These are phyloP conservation scores for Pholiota microspora DNA, from an alignment of 768 basidiomycete genomes.

Conservation along the genomic window DNA sequence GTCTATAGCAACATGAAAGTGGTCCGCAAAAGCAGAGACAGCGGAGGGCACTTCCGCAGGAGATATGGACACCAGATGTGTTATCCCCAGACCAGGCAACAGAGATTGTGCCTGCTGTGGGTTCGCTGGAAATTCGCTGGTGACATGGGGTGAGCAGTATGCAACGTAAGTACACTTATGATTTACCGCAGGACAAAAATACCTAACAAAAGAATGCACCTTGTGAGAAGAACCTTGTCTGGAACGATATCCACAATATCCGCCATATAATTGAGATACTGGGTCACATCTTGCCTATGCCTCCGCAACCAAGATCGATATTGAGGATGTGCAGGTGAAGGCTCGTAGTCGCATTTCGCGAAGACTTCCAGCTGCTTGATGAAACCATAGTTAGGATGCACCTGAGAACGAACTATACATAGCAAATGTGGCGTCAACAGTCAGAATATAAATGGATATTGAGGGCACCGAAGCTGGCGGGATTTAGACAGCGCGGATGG, in stretches of 20 bases:
- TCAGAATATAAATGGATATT: constrained; percentile 1
- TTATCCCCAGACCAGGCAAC: constrained; percentile 48
- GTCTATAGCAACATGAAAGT: constrained; percentile 42
- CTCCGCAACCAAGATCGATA: constrained; percentile 62
- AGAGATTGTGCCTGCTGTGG: constrained; percentile 46
- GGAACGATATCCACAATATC: constrained; percentile 54
- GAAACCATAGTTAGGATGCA: constrained; percentile 53
- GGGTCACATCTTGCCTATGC: constrained; percentile 49
- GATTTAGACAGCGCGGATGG: neutral
- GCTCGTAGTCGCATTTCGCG: constrained; percentile 46
- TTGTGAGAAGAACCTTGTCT: constrained; percentile 49
- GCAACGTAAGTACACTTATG: neutral
- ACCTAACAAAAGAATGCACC: constrained; percentile 29
- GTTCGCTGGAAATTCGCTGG: constrained; percentile 58
- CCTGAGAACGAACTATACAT: constrained; percentile 33
- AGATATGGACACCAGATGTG: constrained; percentile 53
- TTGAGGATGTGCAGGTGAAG: constrained; percentile 35
- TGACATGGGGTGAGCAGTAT: neutral
- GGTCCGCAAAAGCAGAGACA: constrained; percentile 27
- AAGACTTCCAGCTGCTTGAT: constrained; percentile 58
- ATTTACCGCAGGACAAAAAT: neutral
- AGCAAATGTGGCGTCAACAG: neutral
- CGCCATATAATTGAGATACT: constrained; percentile 47
- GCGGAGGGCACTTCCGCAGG: constrained; percentile 44
- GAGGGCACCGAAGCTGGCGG: constrained; percentile 12